Base-by-base conservation (phyloP, 1,139 yeast species). In the Pneumocystis oryctolagi region DNA sequence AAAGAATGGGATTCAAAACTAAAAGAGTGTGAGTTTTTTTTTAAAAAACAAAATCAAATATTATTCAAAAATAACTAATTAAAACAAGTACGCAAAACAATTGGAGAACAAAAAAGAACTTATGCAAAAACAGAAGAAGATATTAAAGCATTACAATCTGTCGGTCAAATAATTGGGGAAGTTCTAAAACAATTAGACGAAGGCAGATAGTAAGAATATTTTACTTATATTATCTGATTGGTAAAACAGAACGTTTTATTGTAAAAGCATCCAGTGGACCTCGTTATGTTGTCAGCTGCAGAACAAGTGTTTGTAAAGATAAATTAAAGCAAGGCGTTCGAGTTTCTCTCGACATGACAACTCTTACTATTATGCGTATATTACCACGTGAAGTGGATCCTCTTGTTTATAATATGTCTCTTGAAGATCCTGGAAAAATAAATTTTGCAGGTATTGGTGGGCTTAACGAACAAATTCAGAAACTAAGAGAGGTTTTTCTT, bases 381-480 rank as follows among this genome's bases (percentile, higher is more conserved):
- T 80, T 94, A 71, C 98, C 99, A 34, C 83, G 99, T 71, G 99
- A 94, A 75, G 97, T 95, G 61, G 98, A 94, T 75, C 99, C 99
- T 30, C 80, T 92, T 73, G 98, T 94, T 67, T 94, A 92, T 76
- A 94, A 92, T 75, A 94, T 94, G 99, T 92, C 98, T 5, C 85
- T 95, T 1, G 89, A 92, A 72, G 96, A 90, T 75, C 97, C 96
- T 9, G 98, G 97, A 66, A 97, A 89, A 71, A 84, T 92, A 67
- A 85, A 96, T 20, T 94, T 94, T 75, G 87, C 87, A 65, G 95
- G 96, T 40, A 90, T 94, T 73, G 99, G 99, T 79, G 99, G 99
- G 65, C 81, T 94, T 70, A 86, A 85, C 60, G 98, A 94, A 68
- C 98, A 94, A 74, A 89, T 94, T 68, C 81, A 98, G 72, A 98